Evolutionary conservation across 2,329 filamentous ascomycete species (phyloP), one percentile per base, ranked within the genome.

Genomic region (Aspergillus pseudoglaucus): DNA sequence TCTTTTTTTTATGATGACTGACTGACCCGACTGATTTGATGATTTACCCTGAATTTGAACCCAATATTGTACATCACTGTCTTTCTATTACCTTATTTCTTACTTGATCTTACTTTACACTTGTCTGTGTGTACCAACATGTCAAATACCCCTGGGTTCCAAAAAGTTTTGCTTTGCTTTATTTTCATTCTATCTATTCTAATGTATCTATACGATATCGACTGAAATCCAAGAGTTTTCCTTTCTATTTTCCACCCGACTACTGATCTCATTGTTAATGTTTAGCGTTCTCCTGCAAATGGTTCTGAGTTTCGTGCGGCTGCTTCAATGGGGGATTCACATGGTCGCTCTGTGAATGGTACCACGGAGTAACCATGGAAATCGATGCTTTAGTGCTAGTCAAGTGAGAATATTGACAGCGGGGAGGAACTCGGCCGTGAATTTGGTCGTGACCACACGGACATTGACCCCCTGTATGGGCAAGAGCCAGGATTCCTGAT

Each of bases 131-230:
- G 17, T 41, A 38, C n/a, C 41, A 40, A 47, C 45, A 47, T 45
- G 59, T 57, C 51, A 61, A 62, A 61, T 61, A 59, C 59, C 59
- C 56, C 38, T 45, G 46, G 30, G 25, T 49, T 52, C 56, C 58
- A 39, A 54, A 53, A 53, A 53, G 49, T 51, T 43, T 52, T 42
- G 35, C 8, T 42, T 45, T 27, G 12, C 53, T 59, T 53, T 52
- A 40, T 52, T 47, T 33, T 49, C 54, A 47, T 39, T 41, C 10
- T 46, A 14, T 48, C 42, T 38, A 48, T 47, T 35, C 43, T 35
- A 30, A 30, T 30, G 25, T 30, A 30, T 30, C 25, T 30, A 30
- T 30, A 30, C 12, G 10, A 30, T 30, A 30, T 30, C 10, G 10
- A 12, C 25, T 12, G 25, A 30, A 30, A 12, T 30, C 2, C 25